A percentile compares a stretch with the other conserved stretches of the same genome.
Evolutionary conservation across 208 protist species (phyloP).

Genomic region (Acanthamoeba divionensis): DNA sequence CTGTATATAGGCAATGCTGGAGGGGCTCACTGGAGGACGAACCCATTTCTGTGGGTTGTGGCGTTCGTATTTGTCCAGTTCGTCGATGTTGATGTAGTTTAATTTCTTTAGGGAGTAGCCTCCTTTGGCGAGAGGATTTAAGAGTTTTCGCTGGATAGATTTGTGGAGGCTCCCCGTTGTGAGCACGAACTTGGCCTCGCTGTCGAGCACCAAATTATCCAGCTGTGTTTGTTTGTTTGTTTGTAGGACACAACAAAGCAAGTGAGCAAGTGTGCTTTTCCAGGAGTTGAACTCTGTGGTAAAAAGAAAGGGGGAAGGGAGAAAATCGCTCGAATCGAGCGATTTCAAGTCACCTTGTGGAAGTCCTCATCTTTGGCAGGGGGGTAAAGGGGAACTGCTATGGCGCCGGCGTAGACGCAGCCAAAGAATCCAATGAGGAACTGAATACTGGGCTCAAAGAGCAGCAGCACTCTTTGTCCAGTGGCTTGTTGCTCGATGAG

Average conservation of each 20-base stretch:
- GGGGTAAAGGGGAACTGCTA: neutral
- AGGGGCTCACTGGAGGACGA: neutral
- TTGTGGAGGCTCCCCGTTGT: neutral
- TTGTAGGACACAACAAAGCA: too few relatives aligned
- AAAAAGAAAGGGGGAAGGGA: neutral
- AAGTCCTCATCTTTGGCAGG: neutral
- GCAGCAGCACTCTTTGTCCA: neutral
- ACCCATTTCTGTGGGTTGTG: neutral
- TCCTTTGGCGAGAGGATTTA: neutral
- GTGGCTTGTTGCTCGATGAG: neutral
- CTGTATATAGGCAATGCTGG: neutral
- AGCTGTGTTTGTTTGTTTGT: neutral
- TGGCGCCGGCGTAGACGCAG: constrained; percentile 1
- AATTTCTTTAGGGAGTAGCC: constrained; percentile 3
- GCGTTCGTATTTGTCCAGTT: constrained; percentile 4
- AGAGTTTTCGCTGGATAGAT: too few relatives aligned
- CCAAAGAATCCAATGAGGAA: neutral
- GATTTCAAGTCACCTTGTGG: neutral
- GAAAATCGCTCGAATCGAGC: too few relatives aligned
- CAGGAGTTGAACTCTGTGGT: too few relatives aligned
- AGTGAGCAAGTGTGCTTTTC: too few relatives aligned
- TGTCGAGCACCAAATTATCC: neutral
- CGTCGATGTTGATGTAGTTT: neutral
- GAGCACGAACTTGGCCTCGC: neutral
- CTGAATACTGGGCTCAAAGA: neutral